Evolutionary conservation across 2,329 filamentous ascomycete species (phyloP), one percentile per base, ranked within the genome.

Genomic region (Zalaria sp.): DNA sequence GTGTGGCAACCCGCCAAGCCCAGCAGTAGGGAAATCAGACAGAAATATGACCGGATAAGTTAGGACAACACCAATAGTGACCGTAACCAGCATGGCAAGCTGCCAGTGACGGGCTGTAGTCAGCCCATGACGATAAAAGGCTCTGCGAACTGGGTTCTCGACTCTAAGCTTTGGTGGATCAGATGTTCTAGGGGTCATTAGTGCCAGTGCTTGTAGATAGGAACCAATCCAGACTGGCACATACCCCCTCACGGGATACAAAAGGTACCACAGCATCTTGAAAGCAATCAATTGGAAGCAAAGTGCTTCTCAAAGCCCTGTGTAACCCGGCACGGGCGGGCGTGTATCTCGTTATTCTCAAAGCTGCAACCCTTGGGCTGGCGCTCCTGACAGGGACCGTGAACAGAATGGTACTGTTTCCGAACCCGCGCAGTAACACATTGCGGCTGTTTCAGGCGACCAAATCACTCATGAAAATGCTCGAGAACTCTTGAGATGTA

Each of bases 11-110:
- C 78, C 81, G 40, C 81, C 80, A 25, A 79, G 75, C 49, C 79
- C 78, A 54, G 77, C 81, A 51, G 76, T 76, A 49, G 81, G 79
- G 58, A 83, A 79, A 54, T 75, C 79, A 1, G 77, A 79, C 39
- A 88, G 73, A 55, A 85, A 86, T 18, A 83, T 72, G 41, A 84
- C 79, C 5, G 82, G 82, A 53, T 85, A 88, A 46, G 81, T 74
- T 42, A 87, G 71, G 40, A 80, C 63, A 37, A 81, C 73, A 43
- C 81, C 81, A 44, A 84, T 70, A 35, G 75, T 73, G 42, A 83
- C 77, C n/a, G 82, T 85, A 42, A 84, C 65, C 49, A 88, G 66
- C 46, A 89, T 73, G n/a, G 79, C 80, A 31, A 75, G 68, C 41
- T 84, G 72, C 56, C 85, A 83, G 68, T 88, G 80, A 42, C 75